A percentile compares a stretch with the other conserved stretches of the same genome.
Evolutionary conservation across 345 rosid species (phyloP).

Genomic region (Brassica nigra): DNA sequence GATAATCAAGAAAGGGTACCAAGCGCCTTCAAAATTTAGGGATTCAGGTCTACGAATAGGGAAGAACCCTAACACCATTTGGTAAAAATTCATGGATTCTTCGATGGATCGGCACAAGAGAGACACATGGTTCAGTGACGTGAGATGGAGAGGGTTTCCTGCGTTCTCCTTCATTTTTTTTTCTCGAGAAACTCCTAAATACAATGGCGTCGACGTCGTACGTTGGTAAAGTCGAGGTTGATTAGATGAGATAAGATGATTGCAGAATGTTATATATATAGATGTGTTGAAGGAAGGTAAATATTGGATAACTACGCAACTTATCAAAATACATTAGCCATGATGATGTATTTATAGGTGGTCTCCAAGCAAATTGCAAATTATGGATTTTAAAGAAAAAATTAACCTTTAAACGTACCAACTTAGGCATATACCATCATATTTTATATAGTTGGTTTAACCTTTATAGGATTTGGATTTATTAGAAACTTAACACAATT

Average conservation of each 20-base stretch:
- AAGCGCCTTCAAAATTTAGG: constrained; percentile 72
- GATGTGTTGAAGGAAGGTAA: constrained; percentile 4
- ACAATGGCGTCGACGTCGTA: constrained; percentile 18
- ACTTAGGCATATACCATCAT: neutral
- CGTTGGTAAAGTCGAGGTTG: constrained; percentile 4
- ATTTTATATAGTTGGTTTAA: neutral
- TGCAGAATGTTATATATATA: neutral
- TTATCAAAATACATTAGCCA: neutral
- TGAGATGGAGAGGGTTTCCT: constrained; percentile 63
- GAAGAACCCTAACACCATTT: constrained; percentile 66
- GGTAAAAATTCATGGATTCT: constrained; percentile 65
- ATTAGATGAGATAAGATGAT: no score
- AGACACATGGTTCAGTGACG: constrained; percentile 76
- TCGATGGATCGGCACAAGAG: constrained; percentile 64
- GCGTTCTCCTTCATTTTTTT: constrained; percentile 33
- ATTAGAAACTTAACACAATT: neutral
- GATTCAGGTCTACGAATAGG: constrained; percentile 71
- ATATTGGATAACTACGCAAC: constrained; percentile 12
- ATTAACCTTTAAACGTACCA: neutral
- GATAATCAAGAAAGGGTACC: constrained; percentile 40
- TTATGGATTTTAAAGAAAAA: neutral
- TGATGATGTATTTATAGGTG: constrained; percentile 27
- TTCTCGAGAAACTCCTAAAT: neutral
- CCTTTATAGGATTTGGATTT: neutral
- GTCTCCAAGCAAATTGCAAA: neutral